phyloP scores from a whole-genome alignment of 768 basidiomycete species.

The Naganishia onofrii region DNA sequence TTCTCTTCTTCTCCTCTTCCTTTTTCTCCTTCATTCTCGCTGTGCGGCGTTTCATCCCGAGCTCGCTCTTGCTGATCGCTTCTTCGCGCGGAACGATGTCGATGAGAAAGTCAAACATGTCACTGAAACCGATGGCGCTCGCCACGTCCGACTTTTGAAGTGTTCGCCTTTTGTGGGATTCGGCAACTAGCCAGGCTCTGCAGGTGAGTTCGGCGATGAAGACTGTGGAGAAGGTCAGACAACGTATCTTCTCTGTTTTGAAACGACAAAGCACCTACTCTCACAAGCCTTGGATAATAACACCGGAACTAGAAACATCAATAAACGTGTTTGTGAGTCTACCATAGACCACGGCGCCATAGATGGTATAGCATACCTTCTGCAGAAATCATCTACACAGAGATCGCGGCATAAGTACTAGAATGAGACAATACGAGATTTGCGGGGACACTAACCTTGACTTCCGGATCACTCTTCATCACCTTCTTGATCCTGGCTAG shows the following conservation, averaged over 20 bases:
- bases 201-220: constrained; percentile 97
- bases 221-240: constrained; percentile 58
- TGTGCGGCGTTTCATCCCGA: constrained; percentile 21
- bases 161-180: constrained; percentile 93
- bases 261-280: constrained; percentile 61
- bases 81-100: constrained; percentile 92
- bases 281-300: constrained; percentile 98
- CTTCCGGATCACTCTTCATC: constrained; percentile 81
- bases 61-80: constrained; percentile 26
- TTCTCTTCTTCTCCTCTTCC: constrained; percentile 20
- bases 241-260: background rate
- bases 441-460: constrained; percentile 65
- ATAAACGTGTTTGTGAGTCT: background rate
- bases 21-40: constrained; percentile 26
- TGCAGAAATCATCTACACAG: constrained; percentile 86
- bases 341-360: constrained; percentile 4
- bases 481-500: constrained; percentile 97
- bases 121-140: constrained; percentile 83
- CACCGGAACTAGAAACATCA: constrained; percentile 66
- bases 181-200: constrained; percentile 90
- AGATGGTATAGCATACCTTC: constrained; percentile 63
- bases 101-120: constrained; percentile 96
- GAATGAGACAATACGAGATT: no score
- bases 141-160: constrained; percentile 90
- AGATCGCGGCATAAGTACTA: background rate